Conservation (phyloP, 192 early-diverging fungal species). For the Gonapodya sp. region DNA sequence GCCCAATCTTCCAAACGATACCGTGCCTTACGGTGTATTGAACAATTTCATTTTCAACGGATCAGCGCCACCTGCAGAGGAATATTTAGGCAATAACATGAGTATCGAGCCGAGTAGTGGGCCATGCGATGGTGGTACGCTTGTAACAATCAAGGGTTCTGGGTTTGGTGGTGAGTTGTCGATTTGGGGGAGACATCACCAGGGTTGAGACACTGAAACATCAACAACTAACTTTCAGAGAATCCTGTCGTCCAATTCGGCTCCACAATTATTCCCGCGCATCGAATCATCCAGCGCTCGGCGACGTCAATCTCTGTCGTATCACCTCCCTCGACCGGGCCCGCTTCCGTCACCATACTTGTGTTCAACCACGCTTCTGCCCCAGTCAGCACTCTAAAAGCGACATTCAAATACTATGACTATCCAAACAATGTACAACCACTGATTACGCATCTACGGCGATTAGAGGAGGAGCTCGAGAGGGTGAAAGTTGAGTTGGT, state of each 20-base stretch:
- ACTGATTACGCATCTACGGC: background rate
- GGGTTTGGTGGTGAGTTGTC: background rate
- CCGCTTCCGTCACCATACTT: background rate
- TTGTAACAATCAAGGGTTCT: background rate
- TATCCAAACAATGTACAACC: background rate
- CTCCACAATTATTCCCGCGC: background rate
- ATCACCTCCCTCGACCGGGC: background rate
- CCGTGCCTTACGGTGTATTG: too few relatives aligned
- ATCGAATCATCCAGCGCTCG: background rate
- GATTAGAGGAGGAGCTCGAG: background rate
- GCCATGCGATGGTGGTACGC: background rate
- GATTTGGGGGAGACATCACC: too few relatives aligned
- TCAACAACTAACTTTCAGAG: too few relatives aligned
- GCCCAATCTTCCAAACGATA: too few relatives aligned
- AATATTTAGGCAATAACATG: too few relatives aligned
- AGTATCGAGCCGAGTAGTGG: background rate
- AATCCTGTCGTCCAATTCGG: background rate
- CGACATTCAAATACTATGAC: background rate
- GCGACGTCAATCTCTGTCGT: background rate
- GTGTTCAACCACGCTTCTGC: background rate
- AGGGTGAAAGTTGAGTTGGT: background rate
- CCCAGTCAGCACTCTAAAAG: background rate
- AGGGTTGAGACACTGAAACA: too few relatives aligned
- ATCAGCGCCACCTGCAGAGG: too few relatives aligned
- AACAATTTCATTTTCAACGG: too few relatives aligned